Evolutionary conservation across 495 filamentous ascomycete species (phyloP).

Genomic region (Pseudevernia furfuracea): DNA sequence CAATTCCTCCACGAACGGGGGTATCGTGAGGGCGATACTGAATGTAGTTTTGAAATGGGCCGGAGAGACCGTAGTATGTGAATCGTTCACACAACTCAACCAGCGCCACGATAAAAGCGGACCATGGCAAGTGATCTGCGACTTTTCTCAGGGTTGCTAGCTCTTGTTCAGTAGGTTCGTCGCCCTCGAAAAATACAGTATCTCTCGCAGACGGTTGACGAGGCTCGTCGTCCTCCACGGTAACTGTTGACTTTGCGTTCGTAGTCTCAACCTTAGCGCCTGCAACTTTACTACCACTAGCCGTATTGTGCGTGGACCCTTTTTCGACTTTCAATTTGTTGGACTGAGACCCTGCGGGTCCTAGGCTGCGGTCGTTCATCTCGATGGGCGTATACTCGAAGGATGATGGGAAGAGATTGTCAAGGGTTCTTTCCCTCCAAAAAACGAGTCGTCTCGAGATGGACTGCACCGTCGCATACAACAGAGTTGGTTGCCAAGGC

Average conservation of each 20-base stretch:
- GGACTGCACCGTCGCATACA: constrained; percentile 3
- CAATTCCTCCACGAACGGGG: constrained; percentile 42
- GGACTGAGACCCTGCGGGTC: constrained; percentile 8
- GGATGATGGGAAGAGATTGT: constrained; percentile 8
- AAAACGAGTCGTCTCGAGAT: constrained; percentile 1
- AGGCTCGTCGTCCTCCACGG: constrained; percentile 5
- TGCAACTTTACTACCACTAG: constrained; percentile 19
- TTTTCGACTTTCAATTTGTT: constrained; percentile 18
- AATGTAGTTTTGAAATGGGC: constrained; percentile 46
- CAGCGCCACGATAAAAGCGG: constrained; percentile 52
- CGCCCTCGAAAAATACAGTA: constrained; percentile 7
- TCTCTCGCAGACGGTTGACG: not conserved
- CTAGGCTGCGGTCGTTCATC: constrained; percentile 13
- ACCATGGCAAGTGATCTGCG: constrained; percentile 48
- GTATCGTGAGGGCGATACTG: constrained; percentile 32
- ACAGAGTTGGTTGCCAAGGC: not conserved
- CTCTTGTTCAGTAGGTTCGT: constrained; percentile 42
- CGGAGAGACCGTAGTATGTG: constrained; percentile 55
- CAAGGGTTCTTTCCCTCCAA: constrained; percentile 1
- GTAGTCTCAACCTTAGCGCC: constrained; percentile 12
- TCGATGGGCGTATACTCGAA: constrained; percentile 15
- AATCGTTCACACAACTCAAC: constrained; percentile 63
- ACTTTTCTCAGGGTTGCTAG: constrained; percentile 43
- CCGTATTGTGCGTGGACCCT: constrained; percentile 14
- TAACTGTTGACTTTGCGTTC: constrained; percentile 1